Evolutionary conservation across 768 basidiomycete genomes (phyloP), one percentile per base, ranked within the genome.

Genomic region (Trametopsis cervina): DNA sequence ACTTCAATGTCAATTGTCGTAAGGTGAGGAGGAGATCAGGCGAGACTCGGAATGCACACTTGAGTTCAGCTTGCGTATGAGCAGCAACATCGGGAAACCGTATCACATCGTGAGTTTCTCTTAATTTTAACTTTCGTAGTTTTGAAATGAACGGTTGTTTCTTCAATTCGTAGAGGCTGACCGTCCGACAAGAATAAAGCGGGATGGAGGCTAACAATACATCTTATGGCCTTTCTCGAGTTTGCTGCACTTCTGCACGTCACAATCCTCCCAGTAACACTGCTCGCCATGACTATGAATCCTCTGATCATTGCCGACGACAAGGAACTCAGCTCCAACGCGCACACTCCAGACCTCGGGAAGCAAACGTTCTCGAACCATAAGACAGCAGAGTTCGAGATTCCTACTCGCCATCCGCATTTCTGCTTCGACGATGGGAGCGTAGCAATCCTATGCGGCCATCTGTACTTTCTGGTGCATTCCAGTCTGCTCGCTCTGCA

Each of bases 401-500:
- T 60, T 3, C 62, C 54, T n/a, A 53, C 35, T n/a, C 58, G 60
- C 17, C 57, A 60, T 37, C 45, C 60, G 0, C 57, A 61, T 40
- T 66, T 87, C 15, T 81, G 69, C 60, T 86, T 89, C 53, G 66
- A 68, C 25, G 85, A 88, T 58, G 86, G 83, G 17, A 87, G 85
- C 56, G 62, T 88, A 37, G 82, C 77, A 13, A 61, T 89, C 24
- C 70, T 83, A 40, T 69, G 81, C 42, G 77, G 69, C 4, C 57
- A 65, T 1, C 67, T 66, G 46, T 86, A 83, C 58, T 89, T 89
- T 58, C 61, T 84, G 46, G 80, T 89, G 2, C 87, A 89, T 60
- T 69, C 67, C 53, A 81, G 84, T 11, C 63, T 88, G 12, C 65
- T 89, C 12, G 73, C 68, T 44, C 77, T 81, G 7, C 85, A 85